Conservation (phyloP, 176 grass and related monocot species). For the Avena sativa region DNA sequence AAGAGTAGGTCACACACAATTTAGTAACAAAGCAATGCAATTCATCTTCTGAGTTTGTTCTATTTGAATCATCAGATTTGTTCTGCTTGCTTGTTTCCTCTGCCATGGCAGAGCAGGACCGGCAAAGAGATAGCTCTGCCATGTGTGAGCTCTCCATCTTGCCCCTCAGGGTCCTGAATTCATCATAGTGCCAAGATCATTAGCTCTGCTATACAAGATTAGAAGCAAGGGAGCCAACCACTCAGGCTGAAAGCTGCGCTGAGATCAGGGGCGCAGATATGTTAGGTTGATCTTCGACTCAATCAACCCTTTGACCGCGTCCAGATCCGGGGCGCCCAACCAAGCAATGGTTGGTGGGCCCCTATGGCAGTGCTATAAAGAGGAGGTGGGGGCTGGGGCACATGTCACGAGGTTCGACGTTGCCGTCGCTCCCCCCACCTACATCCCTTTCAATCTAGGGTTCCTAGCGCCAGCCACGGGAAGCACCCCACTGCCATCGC, state of each 20-base stretch:
- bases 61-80: background rate
- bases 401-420: too few species aligned
- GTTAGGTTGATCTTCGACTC: too few species aligned
- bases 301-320: too few species aligned
- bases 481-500: too few species aligned
- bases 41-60: background rate
- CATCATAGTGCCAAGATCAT: background rate
- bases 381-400: too few species aligned
- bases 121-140: slow-evolving; percentile 69
- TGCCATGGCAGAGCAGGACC: slow-evolving; percentile 76
- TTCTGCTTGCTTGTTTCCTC: slow-evolving; percentile 45
- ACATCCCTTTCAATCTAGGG: too few species aligned
- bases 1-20: background rate
- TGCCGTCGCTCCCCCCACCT: too few species aligned
- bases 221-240: slow-evolving; percentile 85
- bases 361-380: too few species aligned
- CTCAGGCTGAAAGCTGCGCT: slow-evolving; percentile 71
- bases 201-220: background rate
- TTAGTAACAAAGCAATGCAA: background rate
- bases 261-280: slow-evolving; percentile 47
- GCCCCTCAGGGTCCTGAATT: slow-evolving; percentile 63
- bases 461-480: too few species aligned
- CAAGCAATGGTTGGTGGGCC: too few species aligned
- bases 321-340: too few species aligned
- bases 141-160: slow-evolving; percentile 82